These are phyloP conservation scores for Suhomyces tanzawaensis DNA, from an alignment of 805 yeast genomes.

Conservation along the genomic window DNA sequence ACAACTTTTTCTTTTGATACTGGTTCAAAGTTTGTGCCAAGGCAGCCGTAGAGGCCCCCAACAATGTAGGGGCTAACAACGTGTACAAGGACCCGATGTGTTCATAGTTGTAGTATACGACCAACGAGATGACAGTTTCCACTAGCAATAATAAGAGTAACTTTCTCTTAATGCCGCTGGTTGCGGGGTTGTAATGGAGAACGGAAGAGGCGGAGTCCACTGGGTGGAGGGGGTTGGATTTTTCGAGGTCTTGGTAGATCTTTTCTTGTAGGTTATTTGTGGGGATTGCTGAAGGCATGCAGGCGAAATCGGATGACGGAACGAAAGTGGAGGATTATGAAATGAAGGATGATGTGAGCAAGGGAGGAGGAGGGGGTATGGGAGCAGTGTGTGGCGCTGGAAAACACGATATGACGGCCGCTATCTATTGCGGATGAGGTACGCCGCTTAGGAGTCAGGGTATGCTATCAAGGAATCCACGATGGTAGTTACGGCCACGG, in stretches of 20 bases:
- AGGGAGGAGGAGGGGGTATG: too few species aligned
- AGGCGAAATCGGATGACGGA: too few species aligned
- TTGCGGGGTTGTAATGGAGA: neutral
- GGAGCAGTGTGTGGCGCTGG: too few species aligned
- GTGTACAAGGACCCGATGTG: conserved; percentile 15
- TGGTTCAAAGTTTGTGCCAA: conserved; percentile 43
- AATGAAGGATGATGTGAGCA: too few species aligned
- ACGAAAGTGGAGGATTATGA: too few species aligned
- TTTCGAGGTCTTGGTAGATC: conserved; percentile 13
- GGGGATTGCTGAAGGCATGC: too few species aligned
- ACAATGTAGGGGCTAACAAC: conserved; percentile 35
- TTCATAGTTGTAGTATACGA: conserved; percentile 31
- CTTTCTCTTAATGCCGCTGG: conserved; percentile 7
- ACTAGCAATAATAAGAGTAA: conserved; percentile 22
- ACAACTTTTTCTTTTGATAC: conserved; percentile 29
- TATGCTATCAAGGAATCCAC: too few species aligned
- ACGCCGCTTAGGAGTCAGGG: too few species aligned
- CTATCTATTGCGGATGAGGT: too few species aligned
- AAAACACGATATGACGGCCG: too few species aligned
- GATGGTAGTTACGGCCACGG: too few species aligned
- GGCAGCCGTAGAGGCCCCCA: conserved; percentile 41
- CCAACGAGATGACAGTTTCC: conserved; percentile 25
- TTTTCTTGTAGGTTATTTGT: conserved; percentile 2
- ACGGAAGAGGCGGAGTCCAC: conserved; percentile 2
- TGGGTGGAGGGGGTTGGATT: conserved; percentile 11